These are phyloP conservation scores for Dipteronia dyeriana DNA, from an alignment of 345 rosid species.

Conservation along the genomic window DNA sequence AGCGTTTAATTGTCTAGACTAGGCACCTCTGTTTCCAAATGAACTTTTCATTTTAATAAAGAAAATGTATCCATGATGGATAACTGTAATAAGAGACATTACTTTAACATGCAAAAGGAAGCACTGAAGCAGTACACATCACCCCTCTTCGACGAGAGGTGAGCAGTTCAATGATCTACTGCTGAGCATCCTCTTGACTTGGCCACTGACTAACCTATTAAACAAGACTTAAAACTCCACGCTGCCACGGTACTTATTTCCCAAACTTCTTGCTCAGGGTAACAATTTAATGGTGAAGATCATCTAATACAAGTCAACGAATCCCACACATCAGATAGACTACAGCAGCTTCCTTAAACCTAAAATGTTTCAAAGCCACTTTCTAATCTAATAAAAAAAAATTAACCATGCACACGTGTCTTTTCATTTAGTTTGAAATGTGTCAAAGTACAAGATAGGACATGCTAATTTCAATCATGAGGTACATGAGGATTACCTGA, in stretches of 20 bases:
- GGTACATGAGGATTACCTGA: slow-evolving; percentile 54
- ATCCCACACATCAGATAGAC: not conserved
- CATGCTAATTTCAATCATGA: slow-evolving; percentile 3
- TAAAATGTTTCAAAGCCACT: not conserved
- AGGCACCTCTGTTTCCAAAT: not conserved
- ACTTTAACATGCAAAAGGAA: not conserved
- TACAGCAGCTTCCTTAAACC: not conserved
- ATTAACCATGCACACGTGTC: not conserved
- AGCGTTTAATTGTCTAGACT: not conserved
- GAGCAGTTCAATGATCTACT: not conserved
- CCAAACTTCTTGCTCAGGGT: not conserved
- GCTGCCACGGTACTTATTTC: not conserved
- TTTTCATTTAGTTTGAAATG: not conserved
- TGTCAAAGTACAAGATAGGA: not conserved
- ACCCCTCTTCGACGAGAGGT: not conserved
- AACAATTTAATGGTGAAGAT: not conserved
- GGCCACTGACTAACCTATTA: not conserved
- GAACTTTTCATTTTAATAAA: not conserved
- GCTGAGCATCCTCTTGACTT: not conserved
- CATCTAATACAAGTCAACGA: slow-evolving; percentile 1
- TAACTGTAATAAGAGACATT: not conserved
- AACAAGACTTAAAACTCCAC: not conserved
- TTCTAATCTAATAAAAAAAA: not conserved
- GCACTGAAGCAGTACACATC: not conserved
- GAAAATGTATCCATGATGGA: not conserved